A percentile compares a stretch with the other conserved stretches of the same genome.
Conservation (phyloP, 73 alveolate genomes). For the Paramecium tetraurelia region DNA sequence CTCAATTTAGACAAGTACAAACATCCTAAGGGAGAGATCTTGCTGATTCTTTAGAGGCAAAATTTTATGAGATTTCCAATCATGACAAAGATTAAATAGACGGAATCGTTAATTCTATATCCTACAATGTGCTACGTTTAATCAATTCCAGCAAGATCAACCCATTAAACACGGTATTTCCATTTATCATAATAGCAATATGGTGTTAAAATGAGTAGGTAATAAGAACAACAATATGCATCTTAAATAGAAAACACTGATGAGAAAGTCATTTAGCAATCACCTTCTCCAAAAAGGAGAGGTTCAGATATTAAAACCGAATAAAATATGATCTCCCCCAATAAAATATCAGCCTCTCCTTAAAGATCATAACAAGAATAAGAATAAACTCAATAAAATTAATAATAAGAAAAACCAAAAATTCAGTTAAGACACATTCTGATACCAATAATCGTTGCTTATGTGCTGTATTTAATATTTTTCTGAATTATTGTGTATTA, state of each 20-base stretch:
- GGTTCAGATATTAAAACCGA: not conserved
- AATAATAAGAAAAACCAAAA: not conserved
- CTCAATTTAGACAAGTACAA: not conserved
- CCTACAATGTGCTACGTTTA: not conserved
- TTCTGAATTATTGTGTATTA: not conserved
- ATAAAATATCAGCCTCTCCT: not conserved
- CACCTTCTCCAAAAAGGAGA: not conserved
- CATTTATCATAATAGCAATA: not conserved
- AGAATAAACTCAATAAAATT: not conserved
- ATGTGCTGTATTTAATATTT: not conserved
- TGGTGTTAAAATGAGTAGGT: not conserved
- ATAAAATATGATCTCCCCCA: not conserved
- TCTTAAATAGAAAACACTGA: not conserved
- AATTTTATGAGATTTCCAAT: slow-evolving; percentile 30
- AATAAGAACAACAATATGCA: not conserved
- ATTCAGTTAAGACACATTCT: not conserved
- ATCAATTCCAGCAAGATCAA: not conserved
- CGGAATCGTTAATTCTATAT: not conserved
- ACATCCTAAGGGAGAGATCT: not conserved
- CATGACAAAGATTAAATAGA: slow-evolving; percentile 22
- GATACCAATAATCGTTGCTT: not conserved
- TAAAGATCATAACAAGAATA: not conserved
- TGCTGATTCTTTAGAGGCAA: not conserved
- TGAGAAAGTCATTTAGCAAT: not conserved
- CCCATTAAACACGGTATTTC: not conserved